Evolutionary conservation across 2,329 filamentous ascomycete genomes (phyloP).

Genomic region (Paracamarosporium sp.): DNA sequence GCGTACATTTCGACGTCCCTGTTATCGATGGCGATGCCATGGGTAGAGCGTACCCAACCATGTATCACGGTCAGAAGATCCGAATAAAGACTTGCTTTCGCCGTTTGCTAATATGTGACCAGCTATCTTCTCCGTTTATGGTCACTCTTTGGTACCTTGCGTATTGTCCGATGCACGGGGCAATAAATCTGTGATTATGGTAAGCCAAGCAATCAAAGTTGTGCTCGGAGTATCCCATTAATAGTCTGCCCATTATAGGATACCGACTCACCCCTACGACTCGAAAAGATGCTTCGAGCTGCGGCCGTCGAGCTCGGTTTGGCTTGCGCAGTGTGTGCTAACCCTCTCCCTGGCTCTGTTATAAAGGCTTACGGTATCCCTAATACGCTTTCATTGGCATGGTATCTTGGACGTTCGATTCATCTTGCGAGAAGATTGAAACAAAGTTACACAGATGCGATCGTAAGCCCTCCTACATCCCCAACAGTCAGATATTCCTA

Average conservation of each 20-base stretch:
- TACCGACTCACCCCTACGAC: neutral
- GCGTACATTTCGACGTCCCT: slow-evolving; percentile 36
- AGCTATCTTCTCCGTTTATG: slow-evolving; percentile 45
- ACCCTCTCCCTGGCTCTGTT: neutral
- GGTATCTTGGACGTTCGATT: neutral
- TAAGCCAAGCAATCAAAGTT: neutral
- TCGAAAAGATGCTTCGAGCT: neutral
- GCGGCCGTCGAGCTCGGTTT: neutral
- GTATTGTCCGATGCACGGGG: neutral
- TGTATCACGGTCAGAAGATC: slow-evolving; percentile 31
- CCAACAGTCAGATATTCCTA: neutral
- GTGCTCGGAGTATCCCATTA: neutral
- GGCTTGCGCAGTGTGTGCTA: neutral
- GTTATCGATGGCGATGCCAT: slow-evolving; percentile 57
- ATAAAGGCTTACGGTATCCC: neutral
- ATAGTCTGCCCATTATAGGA: neutral
- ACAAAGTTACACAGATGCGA: neutral
- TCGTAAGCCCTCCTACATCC: neutral
- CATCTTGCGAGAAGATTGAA: neutral
- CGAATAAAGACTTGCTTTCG: slow-evolving; percentile 51
- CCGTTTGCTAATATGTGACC: slow-evolving; percentile 46
- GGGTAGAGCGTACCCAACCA: slow-evolving; percentile 55
- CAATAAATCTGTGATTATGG: neutral
- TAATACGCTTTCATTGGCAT: neutral
- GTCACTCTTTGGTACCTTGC: slow-evolving; percentile 28